Conservation (phyloP, 2,329 filamentous ascomycete genomes). For the Juglanconis sp. region DNA sequence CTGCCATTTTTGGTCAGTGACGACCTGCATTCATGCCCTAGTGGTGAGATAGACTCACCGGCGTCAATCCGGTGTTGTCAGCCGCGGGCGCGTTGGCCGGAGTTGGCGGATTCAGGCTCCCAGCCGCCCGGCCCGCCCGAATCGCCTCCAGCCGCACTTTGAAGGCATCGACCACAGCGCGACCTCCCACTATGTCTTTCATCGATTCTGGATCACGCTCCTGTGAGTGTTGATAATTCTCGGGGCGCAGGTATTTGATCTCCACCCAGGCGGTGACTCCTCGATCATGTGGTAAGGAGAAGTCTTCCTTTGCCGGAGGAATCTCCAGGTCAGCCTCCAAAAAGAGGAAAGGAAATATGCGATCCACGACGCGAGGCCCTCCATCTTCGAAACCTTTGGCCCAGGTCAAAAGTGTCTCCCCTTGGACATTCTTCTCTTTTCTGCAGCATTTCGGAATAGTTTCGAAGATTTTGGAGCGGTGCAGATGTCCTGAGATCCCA, state of each 20-base stretch:
- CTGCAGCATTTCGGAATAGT: not conserved
- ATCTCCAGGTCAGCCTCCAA: not conserved
- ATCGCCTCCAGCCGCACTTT: not conserved
- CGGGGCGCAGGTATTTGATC: not conserved
- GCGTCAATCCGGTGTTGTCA: not conserved
- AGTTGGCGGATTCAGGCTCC: not conserved
- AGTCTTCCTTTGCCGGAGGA: not conserved
- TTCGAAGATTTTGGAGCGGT: not conserved
- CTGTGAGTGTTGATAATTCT: not conserved
- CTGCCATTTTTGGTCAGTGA: not conserved
- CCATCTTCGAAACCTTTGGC: not conserved
- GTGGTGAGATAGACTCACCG: not conserved
- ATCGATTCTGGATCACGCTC: too few species aligned
- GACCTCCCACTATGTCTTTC: too few species aligned
- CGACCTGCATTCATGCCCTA: not conserved
- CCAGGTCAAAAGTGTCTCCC: not conserved
- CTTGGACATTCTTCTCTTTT: not conserved
- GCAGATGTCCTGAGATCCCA: not conserved
- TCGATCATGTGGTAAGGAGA: not conserved
- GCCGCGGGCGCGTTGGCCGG: not conserved
- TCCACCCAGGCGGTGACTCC: not conserved
- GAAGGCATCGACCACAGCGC: not conserved
- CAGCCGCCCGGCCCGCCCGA: not conserved
- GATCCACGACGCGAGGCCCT: not conserved
- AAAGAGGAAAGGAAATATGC: not conserved